Base-by-base conservation (phyloP, 2,329 filamentous ascomycete genomes). In the Claviceps quebecensis region DNA sequence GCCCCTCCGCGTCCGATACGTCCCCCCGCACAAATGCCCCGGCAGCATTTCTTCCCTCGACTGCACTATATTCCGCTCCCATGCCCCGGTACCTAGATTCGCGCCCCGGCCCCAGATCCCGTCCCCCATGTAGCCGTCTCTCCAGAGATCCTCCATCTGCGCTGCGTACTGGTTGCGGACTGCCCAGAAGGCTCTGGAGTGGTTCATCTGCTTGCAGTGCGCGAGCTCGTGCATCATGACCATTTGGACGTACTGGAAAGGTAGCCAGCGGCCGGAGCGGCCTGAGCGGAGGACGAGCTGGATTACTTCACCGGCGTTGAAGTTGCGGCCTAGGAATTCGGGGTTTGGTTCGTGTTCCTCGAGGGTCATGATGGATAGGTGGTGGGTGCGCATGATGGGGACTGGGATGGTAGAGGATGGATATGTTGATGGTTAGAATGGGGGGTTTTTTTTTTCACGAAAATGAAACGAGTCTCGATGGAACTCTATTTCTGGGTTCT, bases 211-310 rank as follows among this genome's bases (percentile, higher is more conserved):
- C 65, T 87, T 85, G 73, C 86, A 90, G 65, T 94, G 87, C 3
- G 87, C 87, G 34, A 94, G 72, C 71, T 93, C 87, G 64, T 95
- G 88, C 80, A 94, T 90, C 88, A 95, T 94, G 57, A 94, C 87
- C 86, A 93, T 91, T 67, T 93, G 86, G 16, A 95, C 86, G 61
- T 89, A 88, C 55, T 80, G 74, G 61, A 93, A 89, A 0, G 86
- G 85, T 22, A 95, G 71, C 88, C 88, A 95, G 53, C 71, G 76
- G 26, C 79, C 78, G 0, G 75, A 77, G 4, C 69, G 71, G 0
- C 74, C 76, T 0, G 85, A 80, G 58, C 83, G 84, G 26, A 95
- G 75, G 1, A 95, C 88, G 1, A 95, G 75, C 67, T 95, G 87
- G 48, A 95, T 80, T 38, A 91, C 83, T 64, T 94, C 88, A 37